phyloP scores from a whole-genome alignment of 495 filamentous ascomycete genomes.

The Lophium mytilinum region DNA sequence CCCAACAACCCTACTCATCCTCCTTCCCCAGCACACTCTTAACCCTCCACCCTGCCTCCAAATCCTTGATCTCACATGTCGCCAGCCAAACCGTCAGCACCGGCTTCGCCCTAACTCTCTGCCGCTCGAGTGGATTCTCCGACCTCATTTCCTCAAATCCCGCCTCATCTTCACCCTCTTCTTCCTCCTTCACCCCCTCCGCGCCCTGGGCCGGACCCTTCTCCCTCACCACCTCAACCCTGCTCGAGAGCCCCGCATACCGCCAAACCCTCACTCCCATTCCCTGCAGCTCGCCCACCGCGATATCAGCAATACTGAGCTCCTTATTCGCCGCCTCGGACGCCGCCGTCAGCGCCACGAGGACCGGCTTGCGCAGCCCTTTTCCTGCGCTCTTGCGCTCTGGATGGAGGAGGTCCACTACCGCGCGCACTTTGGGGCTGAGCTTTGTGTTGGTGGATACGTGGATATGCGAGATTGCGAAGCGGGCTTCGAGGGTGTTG shows the following conservation, averaged over 20 bases:
- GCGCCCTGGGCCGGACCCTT: conserved; percentile 7
- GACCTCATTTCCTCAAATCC: conserved; percentile 25
- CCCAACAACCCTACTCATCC: too few species aligned
- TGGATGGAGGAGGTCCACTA: conserved; percentile 96
- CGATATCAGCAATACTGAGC: conserved; percentile 75
- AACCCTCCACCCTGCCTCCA: neutral
- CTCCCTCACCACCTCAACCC: neutral
- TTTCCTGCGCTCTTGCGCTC: too few species aligned
- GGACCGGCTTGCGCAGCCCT: conserved; percentile 42
- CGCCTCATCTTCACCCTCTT: conserved; percentile 39
- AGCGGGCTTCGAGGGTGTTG: too few species aligned
- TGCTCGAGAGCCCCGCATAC: neutral
- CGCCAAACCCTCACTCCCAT: conserved; percentile 19
- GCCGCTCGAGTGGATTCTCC: neutral
- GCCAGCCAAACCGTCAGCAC: neutral
- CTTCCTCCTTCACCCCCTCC: conserved; percentile 38
- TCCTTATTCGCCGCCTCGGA: conserved; percentile 34
- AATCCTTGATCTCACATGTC: neutral
- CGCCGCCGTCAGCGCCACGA: conserved; percentile 56
- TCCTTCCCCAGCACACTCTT: too few species aligned
- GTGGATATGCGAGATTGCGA: too few species aligned
- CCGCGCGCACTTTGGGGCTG: conserved; percentile 54
- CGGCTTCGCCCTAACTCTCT: neutral
- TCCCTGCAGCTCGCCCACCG: conserved; percentile 58
- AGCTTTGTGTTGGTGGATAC: too few species aligned